Evolutionary conservation across 1,284 basidiomycete species (phyloP).

Genomic region (Rhodotorula glutinis): DNA sequence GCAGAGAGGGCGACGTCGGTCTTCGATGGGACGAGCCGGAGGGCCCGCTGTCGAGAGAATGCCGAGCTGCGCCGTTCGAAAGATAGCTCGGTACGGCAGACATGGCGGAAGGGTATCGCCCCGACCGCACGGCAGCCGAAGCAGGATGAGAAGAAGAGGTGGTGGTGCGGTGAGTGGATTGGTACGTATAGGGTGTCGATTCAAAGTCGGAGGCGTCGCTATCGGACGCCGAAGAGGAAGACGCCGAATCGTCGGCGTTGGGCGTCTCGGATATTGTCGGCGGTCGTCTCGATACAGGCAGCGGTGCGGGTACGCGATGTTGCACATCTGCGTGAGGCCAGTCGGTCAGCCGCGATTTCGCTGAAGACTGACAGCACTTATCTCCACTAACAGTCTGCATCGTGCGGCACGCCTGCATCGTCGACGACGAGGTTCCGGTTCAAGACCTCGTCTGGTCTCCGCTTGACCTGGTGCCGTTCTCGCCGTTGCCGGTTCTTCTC

Average conservation of each 20-base stretch:
- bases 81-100: constrained; percentile 37
- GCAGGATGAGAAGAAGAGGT: constrained; percentile 15
- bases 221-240: constrained; percentile 26
- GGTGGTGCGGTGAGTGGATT: constrained; percentile 35
- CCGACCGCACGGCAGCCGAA: not conserved
- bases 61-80: constrained; percentile 8
- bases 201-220: constrained; percentile 20
- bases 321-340: constrained; percentile 21
- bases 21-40: constrained; percentile 7
- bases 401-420: constrained; percentile 35
- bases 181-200: constrained; percentile 38
- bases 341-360: not conserved
- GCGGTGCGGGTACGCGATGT: not conserved
- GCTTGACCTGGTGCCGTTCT: constrained; percentile 17
- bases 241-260: constrained; percentile 28
- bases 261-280: constrained; percentile 12
- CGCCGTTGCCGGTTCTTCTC: constrained; percentile 32
- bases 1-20: constrained; percentile 1
- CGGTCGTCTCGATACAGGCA: not conserved
- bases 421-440: constrained; percentile 30
- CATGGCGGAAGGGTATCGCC: constrained; percentile 20
- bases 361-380: no score
- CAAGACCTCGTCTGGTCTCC: constrained; percentile 25
- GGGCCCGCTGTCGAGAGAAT: constrained; percentile 10
- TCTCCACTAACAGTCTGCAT: constrained; percentile 34